Evolutionary conservation across 2,329 filamentous ascomycete genomes (phyloP), one percentile per base, ranked within the genome.

Genomic region (Verticillium albo-atrum): DNA sequence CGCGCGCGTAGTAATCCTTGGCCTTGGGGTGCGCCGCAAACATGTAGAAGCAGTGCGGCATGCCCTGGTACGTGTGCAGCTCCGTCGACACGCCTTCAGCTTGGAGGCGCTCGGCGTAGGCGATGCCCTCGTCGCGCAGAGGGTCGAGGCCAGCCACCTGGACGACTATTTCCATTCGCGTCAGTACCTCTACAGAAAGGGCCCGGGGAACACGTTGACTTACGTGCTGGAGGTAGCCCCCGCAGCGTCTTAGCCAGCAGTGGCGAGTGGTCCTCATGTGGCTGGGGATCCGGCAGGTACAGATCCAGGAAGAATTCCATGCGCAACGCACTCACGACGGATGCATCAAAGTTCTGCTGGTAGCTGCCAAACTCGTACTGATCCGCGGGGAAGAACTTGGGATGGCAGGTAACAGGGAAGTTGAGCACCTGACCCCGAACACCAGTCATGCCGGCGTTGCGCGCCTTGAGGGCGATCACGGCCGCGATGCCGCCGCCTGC

Each of bases 41-140:
- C 14, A 64, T 50, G 50, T 61, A 68, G 57, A 75, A 75, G 53
- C 68, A 70, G 60, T 76, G 74, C 25, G 73, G 74, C 63, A 77
- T 59, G 6, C 74, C 74, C 23, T 63, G 57, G 58, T 72, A 75
- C 25, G 67, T 61, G 42, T 71, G 63, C n/a, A 74, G 55, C 53
- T 73, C 68, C 20, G 69, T 69, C 4, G 70, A 64, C 9, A 70
- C 70, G 26, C 72, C 72, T 6, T 70, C 72, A 0, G 63, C 64
- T 55, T 68, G 52, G 26, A 77, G 66, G 9, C 68, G 68, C 60
- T 75, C 73, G 6, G 71, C 73, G 54, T 74, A 75, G 2, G 74
- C 75, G 30, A 77, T 65, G 9, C 65, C 73, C 26, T 77, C 75
- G 56, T 77, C 75, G 17, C 74, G 68, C n/a, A 75, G 63, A 3